Conservation (phyloP, 768 basidiomycete species). For the Pisolithus albus region DNA sequence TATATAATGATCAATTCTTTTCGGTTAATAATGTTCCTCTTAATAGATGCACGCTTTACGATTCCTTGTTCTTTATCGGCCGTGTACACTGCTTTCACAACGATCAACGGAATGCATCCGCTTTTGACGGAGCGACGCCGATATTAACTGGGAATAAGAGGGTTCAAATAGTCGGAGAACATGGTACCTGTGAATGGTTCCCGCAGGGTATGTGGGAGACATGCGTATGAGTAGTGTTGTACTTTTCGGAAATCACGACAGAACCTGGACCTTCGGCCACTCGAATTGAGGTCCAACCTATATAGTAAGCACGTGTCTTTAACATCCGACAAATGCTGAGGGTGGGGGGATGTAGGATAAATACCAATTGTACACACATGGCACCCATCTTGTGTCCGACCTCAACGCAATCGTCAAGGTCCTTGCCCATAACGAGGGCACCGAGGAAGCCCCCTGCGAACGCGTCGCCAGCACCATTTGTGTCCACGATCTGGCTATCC, state of each 20-base stretch:
- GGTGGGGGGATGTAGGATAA: slow-evolving; percentile 7
- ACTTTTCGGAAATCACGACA: slow-evolving; percentile 22
- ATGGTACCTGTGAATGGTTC: slow-evolving; percentile 25
- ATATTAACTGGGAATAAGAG: neutral
- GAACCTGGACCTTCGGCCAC: slow-evolving; percentile 48
- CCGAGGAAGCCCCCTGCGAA: slow-evolving; percentile 97
- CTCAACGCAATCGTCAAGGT: slow-evolving; percentile 67
- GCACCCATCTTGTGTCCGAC: slow-evolving; percentile 81
- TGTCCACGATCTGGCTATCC: slow-evolving; percentile 77
- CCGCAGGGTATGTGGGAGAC: slow-evolving; percentile 5
- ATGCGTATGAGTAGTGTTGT: neutral
- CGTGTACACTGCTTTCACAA: neutral
- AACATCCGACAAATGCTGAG: neutral
- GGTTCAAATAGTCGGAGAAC: slow-evolving; percentile 25
- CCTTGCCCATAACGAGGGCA: slow-evolving; percentile 73
- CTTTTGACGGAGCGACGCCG: neutral
- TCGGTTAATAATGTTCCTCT: neutral
- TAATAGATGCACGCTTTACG: neutral
- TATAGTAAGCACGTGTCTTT: neutral
- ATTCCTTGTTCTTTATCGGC: neutral
- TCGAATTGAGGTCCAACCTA: slow-evolving; percentile 52
- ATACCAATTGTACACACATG: slow-evolving; percentile 78
- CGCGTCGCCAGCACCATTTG: slow-evolving; percentile 96
- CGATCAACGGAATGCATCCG: neutral
- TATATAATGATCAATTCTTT: neutral